Conservation (phyloP, 768 basidiomycete species). For the Rubroboletus satanas region DNA sequence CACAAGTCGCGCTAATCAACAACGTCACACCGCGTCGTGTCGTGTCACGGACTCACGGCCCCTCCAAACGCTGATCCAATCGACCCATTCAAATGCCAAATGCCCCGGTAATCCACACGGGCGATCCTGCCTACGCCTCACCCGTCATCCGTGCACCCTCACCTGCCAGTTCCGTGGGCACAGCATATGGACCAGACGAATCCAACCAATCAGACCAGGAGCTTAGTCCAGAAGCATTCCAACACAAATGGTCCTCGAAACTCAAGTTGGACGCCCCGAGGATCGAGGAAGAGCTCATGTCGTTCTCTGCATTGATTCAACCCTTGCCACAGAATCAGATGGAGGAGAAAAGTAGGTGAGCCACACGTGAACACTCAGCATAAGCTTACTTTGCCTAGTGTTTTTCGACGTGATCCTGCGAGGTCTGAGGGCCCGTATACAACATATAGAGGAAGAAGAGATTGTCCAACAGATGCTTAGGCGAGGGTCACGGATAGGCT, state of each 20-base stretch:
- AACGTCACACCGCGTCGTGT: slow-evolving; percentile 31
- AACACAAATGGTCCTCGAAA: slow-evolving; percentile 32
- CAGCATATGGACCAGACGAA: slow-evolving; percentile 45
- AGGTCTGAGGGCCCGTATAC: slow-evolving; percentile 36
- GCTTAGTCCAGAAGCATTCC: slow-evolving; percentile 37
- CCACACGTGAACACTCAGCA: background rate
- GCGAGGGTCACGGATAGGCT: slow-evolving; percentile 34
- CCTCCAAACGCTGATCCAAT: background rate
- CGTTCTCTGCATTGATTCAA: slow-evolving; percentile 32
- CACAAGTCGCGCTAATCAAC: slow-evolving; percentile 32
- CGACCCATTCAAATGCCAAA: slow-evolving; percentile 22
- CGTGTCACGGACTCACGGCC: background rate
- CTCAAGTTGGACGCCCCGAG: slow-evolving; percentile 35
- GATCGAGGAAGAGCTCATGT: slow-evolving; percentile 36
- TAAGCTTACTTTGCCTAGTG: slow-evolving; percentile 23
- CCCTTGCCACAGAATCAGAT: slow-evolving; percentile 26
- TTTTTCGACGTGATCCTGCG: slow-evolving; percentile 37
- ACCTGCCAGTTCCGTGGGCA: slow-evolving; percentile 45
- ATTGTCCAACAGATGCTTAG: slow-evolving; percentile 38
- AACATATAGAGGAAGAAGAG: slow-evolving; percentile 43
- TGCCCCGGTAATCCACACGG: slow-evolving; percentile 29
- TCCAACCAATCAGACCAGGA: slow-evolving; percentile 40
- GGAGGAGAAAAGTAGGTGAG: slow-evolving; percentile 40
- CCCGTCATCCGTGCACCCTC: slow-evolving; percentile 45
- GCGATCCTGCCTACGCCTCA: slow-evolving; percentile 40